Conservation (phyloP, 2,329 filamentous ascomycete species). For the Septoria linicola region DNA sequence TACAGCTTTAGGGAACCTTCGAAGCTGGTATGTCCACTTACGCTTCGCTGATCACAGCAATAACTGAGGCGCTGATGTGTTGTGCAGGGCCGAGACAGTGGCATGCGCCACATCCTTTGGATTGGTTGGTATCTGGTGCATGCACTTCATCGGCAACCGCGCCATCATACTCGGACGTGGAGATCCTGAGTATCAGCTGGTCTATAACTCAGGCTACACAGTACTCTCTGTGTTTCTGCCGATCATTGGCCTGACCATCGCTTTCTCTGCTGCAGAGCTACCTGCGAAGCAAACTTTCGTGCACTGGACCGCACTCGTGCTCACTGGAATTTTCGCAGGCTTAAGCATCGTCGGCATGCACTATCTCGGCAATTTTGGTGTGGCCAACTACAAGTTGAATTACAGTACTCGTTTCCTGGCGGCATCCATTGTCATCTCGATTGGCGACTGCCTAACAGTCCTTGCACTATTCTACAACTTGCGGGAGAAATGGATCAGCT, state of each 20-base stretch:
- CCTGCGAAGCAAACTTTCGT: constrained; percentile 34
- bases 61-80: constrained; percentile 3
- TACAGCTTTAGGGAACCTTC: constrained; percentile 33
- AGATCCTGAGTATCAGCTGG: constrained; percentile 60
- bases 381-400: constrained; percentile 69
- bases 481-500: constrained; percentile 72
- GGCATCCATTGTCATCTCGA: constrained; percentile 69
- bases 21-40: constrained; percentile 33
- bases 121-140: constrained; percentile 52
- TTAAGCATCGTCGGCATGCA: constrained; percentile 81
- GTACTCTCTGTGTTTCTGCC: constrained; percentile 77
- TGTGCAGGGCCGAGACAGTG: constrained; percentile 43
- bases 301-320: constrained; percentile 41
- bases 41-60: background rate
- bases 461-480: constrained; percentile 76
- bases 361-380: constrained; percentile 81
- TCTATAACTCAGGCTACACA: constrained; percentile 71
- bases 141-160: constrained; percentile 82
- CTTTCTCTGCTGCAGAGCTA: constrained; percentile 66
- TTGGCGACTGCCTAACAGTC: constrained; percentile 67
- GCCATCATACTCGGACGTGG: constrained; percentile 71
- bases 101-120: constrained; percentile 47
- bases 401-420: constrained; percentile 62
- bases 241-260: constrained; percentile 68
- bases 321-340: constrained; percentile 69